A percentile compares a stretch with the other conserved stretches of the same genome.
Conservation (phyloP, 225 moss, liverwort and hornwort genomes). For the Asterella californica region DNA sequence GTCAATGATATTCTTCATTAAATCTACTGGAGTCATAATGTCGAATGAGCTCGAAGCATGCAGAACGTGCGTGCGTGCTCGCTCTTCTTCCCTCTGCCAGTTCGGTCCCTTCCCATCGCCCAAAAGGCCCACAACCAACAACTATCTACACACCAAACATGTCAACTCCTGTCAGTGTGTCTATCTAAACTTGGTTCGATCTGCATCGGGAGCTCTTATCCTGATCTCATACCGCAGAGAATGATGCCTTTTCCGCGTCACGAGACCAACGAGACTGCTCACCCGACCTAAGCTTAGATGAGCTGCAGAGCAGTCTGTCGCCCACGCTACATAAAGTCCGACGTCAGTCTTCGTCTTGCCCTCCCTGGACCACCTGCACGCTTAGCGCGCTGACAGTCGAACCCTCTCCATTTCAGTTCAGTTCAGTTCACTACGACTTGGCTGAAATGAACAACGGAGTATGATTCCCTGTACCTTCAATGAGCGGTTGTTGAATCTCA, state of each 20-base stretch:
- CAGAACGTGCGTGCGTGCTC: background rate
- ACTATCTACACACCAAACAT: background rate
- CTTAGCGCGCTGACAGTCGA: too few relatives aligned
- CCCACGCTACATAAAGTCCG: constrained; percentile 37
- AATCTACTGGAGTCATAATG: too few relatives aligned
- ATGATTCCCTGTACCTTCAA: background rate
- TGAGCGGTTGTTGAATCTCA: constrained; percentile 26
- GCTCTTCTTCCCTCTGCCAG: background rate
- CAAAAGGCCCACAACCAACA: background rate
- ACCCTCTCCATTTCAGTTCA: background rate
- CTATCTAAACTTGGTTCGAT: background rate
- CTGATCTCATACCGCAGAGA: constrained; percentile 10
- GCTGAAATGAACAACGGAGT: background rate
- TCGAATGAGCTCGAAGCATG: too few relatives aligned
- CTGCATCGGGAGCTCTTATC: background rate
- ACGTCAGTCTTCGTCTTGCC: constrained; percentile 41
- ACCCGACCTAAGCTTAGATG: constrained; percentile 33
- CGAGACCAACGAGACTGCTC: constrained; percentile 35
- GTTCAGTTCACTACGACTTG: background rate
- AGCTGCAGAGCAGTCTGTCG: constrained; percentile 38
- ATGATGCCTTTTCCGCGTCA: constrained; percentile 40
- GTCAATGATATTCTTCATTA: too few relatives aligned
- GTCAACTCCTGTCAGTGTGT: background rate
- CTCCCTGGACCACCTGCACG: constrained; percentile 27
- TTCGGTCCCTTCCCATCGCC: background rate